Percentiles rank a stretch among this genome's conserved stretches.
Conservation (phyloP, 2,329 filamentous ascomycete species). For the Metarhizium rileyi region DNA sequence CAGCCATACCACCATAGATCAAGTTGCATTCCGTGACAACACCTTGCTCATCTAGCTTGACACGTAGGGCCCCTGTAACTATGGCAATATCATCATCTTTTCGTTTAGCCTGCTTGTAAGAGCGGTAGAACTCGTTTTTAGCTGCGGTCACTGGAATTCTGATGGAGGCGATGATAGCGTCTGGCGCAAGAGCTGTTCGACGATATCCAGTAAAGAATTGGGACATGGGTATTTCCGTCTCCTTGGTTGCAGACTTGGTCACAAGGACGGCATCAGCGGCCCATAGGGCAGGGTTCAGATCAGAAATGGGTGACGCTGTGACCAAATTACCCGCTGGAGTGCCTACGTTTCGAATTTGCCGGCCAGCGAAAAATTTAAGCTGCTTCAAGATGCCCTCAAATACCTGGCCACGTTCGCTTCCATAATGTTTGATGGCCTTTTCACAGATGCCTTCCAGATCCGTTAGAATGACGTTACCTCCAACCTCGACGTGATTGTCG, state of each 20-base stretch:
- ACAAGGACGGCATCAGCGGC: constrained; percentile 75
- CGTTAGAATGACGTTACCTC: constrained; percentile 85
- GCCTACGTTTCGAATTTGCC: constrained; percentile 95
- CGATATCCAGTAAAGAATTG: constrained; percentile 91
- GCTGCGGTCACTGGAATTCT: constrained; percentile 69
- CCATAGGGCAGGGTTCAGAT: constrained; percentile 89
- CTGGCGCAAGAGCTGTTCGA: constrained; percentile 66
- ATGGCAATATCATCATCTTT: constrained; percentile 99
- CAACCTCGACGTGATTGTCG: constrained; percentile 78
- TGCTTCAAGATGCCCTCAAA: constrained; percentile 92
- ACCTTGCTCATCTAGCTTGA: constrained; percentile 60
- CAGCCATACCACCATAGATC: constrained; percentile 92
- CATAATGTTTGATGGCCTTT: constrained; percentile 71
- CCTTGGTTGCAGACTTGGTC: constrained; percentile 64
- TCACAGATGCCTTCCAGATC: constrained; percentile 81
- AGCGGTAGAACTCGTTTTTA: constrained; percentile 73
- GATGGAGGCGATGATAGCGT: constrained; percentile 79
- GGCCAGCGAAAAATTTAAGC: constrained; percentile 85
- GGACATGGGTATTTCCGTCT: constrained; percentile 81
- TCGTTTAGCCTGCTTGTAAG: constrained; percentile 93
- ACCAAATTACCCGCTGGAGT: constrained; percentile 91
- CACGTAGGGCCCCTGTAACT: constrained; percentile 75
- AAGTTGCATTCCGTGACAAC: constrained; percentile 66
- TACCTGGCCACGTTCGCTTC: constrained; percentile 59
- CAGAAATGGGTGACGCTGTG: constrained; percentile 92